Conservation (phyloP, 1,139 yeast genomes). For the Geotrichum carabidarum region DNA sequence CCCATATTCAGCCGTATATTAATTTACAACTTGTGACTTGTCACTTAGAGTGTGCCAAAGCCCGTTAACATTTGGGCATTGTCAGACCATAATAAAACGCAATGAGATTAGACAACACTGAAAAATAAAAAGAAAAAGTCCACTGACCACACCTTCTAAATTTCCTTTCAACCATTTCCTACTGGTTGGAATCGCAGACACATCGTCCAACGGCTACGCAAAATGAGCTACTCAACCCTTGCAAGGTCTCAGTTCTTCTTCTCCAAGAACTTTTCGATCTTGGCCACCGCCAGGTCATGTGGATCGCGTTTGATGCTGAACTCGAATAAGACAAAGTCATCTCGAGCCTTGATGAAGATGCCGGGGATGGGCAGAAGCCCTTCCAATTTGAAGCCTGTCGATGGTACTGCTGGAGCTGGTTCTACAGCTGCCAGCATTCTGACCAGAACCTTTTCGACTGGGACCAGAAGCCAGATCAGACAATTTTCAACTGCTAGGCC, state of each 20-base stretch:
- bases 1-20: too few species aligned
- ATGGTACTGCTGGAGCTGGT: background rate
- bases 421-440: conserved; percentile 2
- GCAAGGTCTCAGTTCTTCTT: conserved; percentile 39
- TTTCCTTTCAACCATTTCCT: conserved; percentile 6
- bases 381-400: background rate
- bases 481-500: conserved; percentile 18
- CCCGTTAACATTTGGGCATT: background rate
- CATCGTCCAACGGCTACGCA: background rate
- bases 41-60: conserved; percentile 5
- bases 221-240: conserved; percentile 24
- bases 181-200: conserved; percentile 1
- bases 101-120: too few species aligned
- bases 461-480: background rate
- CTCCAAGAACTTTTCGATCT: conserved; percentile 29
- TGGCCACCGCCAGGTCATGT: conserved; percentile 30
- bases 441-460: background rate
- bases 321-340: background rate
- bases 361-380: conserved; percentile 3
- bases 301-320: conserved; percentile 25
- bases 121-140: too few species aligned
- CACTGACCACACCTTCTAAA: background rate
- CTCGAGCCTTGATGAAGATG: background rate
- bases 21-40: background rate
- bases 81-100: too few species aligned